Conservation (phyloP, 148 eudicot species). For the Simmondsia chinensis region DNA sequence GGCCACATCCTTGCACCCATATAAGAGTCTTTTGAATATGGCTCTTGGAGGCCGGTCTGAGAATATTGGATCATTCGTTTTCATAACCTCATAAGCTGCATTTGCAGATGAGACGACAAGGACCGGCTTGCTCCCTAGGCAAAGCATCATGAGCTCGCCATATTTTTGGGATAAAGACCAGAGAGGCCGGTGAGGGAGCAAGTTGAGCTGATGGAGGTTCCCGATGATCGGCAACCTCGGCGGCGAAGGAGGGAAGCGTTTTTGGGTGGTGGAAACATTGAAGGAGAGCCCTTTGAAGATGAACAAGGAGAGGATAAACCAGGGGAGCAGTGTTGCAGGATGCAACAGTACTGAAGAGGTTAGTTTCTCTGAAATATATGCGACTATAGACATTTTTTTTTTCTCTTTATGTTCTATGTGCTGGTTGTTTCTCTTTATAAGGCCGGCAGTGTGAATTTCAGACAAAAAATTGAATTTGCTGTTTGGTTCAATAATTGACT, state of each 20-base stretch:
- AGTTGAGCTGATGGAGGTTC: slow-evolving; percentile 14
- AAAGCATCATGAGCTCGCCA: slow-evolving; percentile 15
- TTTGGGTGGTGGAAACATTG: background rate
- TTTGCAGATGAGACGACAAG: slow-evolving; percentile 15
- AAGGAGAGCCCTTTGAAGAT: slow-evolving; percentile 9
- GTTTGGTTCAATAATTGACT: too few relatives aligned
- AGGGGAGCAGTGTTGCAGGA: background rate
- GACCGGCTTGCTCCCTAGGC: slow-evolving; percentile 13
- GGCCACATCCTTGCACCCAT: slow-evolving; percentile 12
- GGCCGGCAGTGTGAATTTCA: too few relatives aligned
- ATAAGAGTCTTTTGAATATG: slow-evolving; percentile 8
- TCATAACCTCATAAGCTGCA: slow-evolving; percentile 9
- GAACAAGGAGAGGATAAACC: slow-evolving; percentile 6
- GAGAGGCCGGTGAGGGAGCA: slow-evolving; percentile 14
- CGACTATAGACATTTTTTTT: background rate
- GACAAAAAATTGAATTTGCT: too few relatives aligned
- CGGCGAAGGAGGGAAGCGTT: slow-evolving; percentile 11
- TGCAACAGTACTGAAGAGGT: background rate
- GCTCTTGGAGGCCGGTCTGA: slow-evolving; percentile 9
- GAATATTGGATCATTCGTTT: slow-evolving; percentile 14
- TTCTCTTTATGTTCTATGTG: too few relatives aligned
- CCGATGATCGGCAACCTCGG: slow-evolving; percentile 13
- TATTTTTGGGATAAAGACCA: slow-evolving; percentile 8
- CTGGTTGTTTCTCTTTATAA: too few relatives aligned
- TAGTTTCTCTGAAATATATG: background rate